Evolutionary conservation across 768 basidiomycete genomes (phyloP).

Genomic region (Kwoniella sp.): DNA sequence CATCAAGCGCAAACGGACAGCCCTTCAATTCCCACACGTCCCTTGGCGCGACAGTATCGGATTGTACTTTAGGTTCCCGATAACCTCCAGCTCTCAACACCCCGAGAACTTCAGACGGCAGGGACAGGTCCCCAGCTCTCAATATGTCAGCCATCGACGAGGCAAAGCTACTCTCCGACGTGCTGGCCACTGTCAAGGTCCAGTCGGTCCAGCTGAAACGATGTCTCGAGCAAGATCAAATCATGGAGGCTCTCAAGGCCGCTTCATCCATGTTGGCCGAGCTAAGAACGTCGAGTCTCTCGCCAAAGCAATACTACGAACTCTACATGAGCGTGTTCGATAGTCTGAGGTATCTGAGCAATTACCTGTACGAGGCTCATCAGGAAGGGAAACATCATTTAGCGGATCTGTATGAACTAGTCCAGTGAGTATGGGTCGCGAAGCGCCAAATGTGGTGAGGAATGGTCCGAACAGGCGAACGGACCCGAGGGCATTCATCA

Average conservation of each 20-base stretch:
- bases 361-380: conserved; percentile 96
- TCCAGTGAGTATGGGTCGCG: conserved; percentile 70
- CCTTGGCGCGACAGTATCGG: no score
- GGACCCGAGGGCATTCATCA: no score
- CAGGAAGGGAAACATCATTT: conserved; percentile 87
- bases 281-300: conserved; percentile 85
- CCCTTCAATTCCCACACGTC: no score
- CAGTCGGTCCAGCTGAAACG: conserved; percentile 93
- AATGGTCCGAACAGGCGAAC: no score
- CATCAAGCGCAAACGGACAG: no score
- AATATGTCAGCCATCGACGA: conserved; percentile 39
- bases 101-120: neutral
- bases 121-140: neutral
- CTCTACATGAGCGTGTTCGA: conserved; percentile 99
- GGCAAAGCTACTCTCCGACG: conserved; percentile 53
- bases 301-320: conserved; percentile 94
- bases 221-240: conserved; percentile 87
- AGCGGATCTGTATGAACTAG: conserved; percentile 97
- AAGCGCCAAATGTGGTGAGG: neutral
- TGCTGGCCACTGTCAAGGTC: conserved; percentile 53
- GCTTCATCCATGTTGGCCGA: conserved; percentile 98
- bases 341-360: conserved; percentile 81
- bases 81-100: neutral
- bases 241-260: conserved; percentile 98
- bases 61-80: neutral